Base-by-base conservation (phyloP, 2,329 filamentous ascomycete genomes). In the Beauveria sp. region DNA sequence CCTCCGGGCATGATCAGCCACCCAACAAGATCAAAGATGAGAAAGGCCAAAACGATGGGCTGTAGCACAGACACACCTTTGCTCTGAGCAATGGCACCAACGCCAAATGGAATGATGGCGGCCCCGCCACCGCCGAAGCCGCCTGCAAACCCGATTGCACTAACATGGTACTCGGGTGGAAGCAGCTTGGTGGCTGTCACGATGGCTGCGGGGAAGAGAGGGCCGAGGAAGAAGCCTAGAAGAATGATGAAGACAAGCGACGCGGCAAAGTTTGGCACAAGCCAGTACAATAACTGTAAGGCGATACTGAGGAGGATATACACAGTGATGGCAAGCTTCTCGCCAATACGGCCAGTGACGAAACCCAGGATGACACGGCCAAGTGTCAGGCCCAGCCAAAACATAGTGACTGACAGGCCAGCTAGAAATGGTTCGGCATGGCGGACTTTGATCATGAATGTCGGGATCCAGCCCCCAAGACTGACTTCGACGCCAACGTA, bases 401-500 rank as follows among this genome's bases (percentile, higher is more conserved):
- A 96, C 0, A 90, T 87, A 0, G 90, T 93, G 0, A 86, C 87
- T 0, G 85, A 86, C 75, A 95, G 84, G 3, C 91, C 91, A 40
- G 88, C 86, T 2, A 86, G 80, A 68, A 95, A 93, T 0, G 85
- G 77, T 26, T 78, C 81, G 3, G 86, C 90, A 43, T 87, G 73
- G 16, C 92, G 83, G 26, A 92, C 86, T 22, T 83, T 78, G n/a
- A 93, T 85, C 90, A 96, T 96, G 71, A 96, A 96, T 0, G 87
- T 87, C 54, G 91, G 87, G 64, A 96, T 87, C 90, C 90, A 95
- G 18, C 90, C 76, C 10, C 88, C 87, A 2, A 92, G 77, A 0
- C 84, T 85, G 63, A 91, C 88, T 73, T 96, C 91, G 6, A 84
- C 81, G 4, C 91, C 91, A 0, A 93, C 87, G 68, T 96, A 96